A percentile compares a stretch with the other conserved stretches of the same genome.
phyloP scores from a whole-genome alignment of 805 yeast species.

The Komagataella populi region DNA sequence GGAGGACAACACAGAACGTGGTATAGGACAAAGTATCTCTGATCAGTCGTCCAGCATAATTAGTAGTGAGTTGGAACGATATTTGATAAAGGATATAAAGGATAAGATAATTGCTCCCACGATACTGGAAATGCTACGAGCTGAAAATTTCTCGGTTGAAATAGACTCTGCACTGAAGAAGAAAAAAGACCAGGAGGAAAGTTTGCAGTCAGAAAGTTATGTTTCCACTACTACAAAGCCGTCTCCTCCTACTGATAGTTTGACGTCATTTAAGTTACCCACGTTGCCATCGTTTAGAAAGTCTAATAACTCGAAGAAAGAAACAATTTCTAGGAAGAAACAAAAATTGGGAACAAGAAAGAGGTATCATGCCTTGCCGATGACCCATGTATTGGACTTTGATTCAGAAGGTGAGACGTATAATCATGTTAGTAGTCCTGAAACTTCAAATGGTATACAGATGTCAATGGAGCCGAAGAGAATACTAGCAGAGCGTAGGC shows the following conservation, averaged over 20 bases:
- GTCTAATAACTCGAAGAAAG: not conserved
- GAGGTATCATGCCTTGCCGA: constrained; percentile 24
- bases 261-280: constrained; percentile 4
- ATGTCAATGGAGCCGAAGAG: constrained; percentile 12
- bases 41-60: constrained; percentile 48
- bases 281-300: constrained; percentile 11
- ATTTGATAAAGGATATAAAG: constrained; percentile 56
- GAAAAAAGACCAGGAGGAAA: not conserved
- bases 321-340: constrained; percentile 3
- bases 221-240: not conserved
- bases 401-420: constrained; percentile 22
- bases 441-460: not conserved
- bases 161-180: constrained; percentile 1
- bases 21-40: constrained; percentile 22
- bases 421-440: constrained; percentile 9
- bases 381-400: constrained; percentile 41
- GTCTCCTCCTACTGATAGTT: constrained; percentile 7
- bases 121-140: constrained; percentile 14
- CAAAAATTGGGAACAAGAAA: constrained; percentile 5
- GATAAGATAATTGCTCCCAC: constrained; percentile 62
- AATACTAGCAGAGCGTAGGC: constrained; percentile 9
- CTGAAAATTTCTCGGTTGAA: not conserved
- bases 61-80: constrained; percentile 47
- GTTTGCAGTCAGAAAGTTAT: not conserved
- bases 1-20: constrained; percentile 7